Evolutionary conservation across 1,284 basidiomycete species (phyloP), one percentile per base, ranked within the genome.

Genomic region (Trametes polyzona): DNA sequence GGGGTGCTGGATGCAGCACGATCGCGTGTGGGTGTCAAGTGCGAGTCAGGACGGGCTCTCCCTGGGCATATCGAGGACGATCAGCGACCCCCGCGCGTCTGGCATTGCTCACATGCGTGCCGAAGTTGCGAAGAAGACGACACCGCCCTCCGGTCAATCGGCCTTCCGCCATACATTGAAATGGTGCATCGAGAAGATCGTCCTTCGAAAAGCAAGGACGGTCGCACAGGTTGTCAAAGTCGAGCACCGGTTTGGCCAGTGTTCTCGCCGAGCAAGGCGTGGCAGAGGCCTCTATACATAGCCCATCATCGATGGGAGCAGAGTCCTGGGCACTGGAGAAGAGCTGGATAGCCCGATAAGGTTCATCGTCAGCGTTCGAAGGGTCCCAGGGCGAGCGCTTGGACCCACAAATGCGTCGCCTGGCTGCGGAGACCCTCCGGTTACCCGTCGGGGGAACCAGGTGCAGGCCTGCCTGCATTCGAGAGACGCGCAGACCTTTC

Each of bases 351-450:
- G 16, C 16, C n/a, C 30, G 46, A 48, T 43, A 48, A 43, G 46
- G 19, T 17, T n/a, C n/a, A n/a, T n/a, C n/a, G n/a, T n/a, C n/a
- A n/a, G n/a, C 21, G 27, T 29, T 16, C 17, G 14, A 26, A n/a
- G 10, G 8, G 30, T 14, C 11, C 7, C 8, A 5, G 12, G 3
- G 7, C 11, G 30, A 11, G 44, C 46, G 53, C 44, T 48, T 36
- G 53, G 53, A 48, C 53, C 32, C 46, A 55, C 53, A 48, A 30
- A 35, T 24, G 37, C 32, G 27, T 30, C 27, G 46, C 39, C 21
- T 29, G 14, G n/a, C n/a, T 23, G n/a, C 36, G 14, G 6, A 30
- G n/a, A 11, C 14, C 44, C 14, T 55, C 53, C 46, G 46, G 29
- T 27, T 14, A 19, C 6, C n/a, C 14, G 19, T 36, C 44, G 40